Conservation (phyloP, 2,329 filamentous ascomycete species). For the Dothistroma septosporum region DNA sequence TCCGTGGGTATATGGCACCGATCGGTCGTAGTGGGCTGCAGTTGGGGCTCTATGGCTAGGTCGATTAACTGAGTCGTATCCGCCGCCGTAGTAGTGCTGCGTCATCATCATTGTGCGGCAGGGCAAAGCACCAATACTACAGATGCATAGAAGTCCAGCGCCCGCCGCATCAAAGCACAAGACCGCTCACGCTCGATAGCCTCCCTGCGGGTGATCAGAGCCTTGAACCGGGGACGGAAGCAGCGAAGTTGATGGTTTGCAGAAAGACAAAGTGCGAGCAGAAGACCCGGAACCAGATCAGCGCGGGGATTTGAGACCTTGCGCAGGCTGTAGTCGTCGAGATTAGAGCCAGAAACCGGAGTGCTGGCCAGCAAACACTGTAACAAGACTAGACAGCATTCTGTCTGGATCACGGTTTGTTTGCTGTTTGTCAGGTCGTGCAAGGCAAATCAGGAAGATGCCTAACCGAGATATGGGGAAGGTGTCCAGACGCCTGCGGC, state of each 20-base stretch:
- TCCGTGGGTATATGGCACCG: slow-evolving; percentile 23
- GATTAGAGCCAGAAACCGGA: not conserved
- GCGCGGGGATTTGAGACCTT: slow-evolving; percentile 10
- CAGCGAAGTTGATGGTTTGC: slow-evolving; percentile 10
- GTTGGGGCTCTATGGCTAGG: slow-evolving; percentile 22
- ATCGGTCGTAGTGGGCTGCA: slow-evolving; percentile 27
- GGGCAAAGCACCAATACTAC: slow-evolving; percentile 13
- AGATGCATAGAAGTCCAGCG: slow-evolving; percentile 11
- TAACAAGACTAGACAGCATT: slow-evolving; percentile 2
- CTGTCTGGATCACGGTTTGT: slow-evolving; percentile 9
- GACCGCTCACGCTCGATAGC: slow-evolving; percentile 1
- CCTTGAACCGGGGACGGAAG: slow-evolving; percentile 4
- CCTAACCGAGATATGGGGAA: slow-evolving; percentile 11
- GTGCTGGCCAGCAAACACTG: slow-evolving; percentile 20
- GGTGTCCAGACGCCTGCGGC: slow-evolving; percentile 9
- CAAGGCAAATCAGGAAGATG: slow-evolving; percentile 12
- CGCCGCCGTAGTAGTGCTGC: slow-evolving; percentile 29
- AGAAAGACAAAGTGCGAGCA: slow-evolving; percentile 7
- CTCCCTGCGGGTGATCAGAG: not conserved
- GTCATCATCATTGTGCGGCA: slow-evolving; percentile 29
- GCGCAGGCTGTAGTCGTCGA: slow-evolving; percentile 2
- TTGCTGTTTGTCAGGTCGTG: slow-evolving; percentile 16
- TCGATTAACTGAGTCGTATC: slow-evolving; percentile 26
- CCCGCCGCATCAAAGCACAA: slow-evolving; percentile 11
- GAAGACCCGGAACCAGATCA: slow-evolving; percentile 12